A percentile compares a stretch with the other conserved stretches of the same genome.
phyloP scores from a whole-genome alignment of 352 stramenopile genomes.

The Phytophthora lateralis region DNA sequence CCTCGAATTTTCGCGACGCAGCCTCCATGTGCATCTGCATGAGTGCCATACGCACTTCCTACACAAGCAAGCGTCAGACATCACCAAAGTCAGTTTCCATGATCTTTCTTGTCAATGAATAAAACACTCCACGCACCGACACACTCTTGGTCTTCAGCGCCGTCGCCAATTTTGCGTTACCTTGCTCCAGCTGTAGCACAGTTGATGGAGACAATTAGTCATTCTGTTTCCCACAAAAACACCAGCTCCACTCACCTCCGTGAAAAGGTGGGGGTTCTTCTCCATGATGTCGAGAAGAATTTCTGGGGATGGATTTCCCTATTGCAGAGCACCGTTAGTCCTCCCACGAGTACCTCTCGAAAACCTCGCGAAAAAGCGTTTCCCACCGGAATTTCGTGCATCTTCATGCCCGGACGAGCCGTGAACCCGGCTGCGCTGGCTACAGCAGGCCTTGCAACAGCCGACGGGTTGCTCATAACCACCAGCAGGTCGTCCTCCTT shows the following conservation, averaged over 20 bases:
- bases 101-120: too few relatives aligned
- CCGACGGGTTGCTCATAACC: constrained; percentile 51
- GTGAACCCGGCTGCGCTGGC: constrained; percentile 29
- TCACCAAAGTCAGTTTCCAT: not conserved
- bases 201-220: not conserved
- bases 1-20: constrained; percentile 77
- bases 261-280: constrained; percentile 76
- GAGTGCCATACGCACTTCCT: constrained; percentile 85
- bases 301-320: constrained; percentile 70
- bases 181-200: constrained; percentile 56
- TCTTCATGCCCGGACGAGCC: constrained; percentile 69
- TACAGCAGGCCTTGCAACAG: constrained; percentile 18
- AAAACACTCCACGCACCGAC: constrained; percentile 43
- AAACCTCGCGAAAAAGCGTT: not conserved
- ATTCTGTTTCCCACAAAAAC: not conserved
- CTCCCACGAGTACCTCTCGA: not conserved
- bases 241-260: constrained; percentile 41
- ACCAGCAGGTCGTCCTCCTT: constrained; percentile 78
- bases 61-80: constrained; percentile 1
- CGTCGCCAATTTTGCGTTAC: constrained; percentile 64
- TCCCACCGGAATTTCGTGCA: constrained; percentile 80
- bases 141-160: constrained; percentile 74
- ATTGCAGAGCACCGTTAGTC: not conserved
- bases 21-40: constrained; percentile 88
- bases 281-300: constrained; percentile 84